These are phyloP conservation scores for Claviceps sp. DNA, from an alignment of 2,329 filamentous ascomycete genomes.

Conservation along the genomic window DNA sequence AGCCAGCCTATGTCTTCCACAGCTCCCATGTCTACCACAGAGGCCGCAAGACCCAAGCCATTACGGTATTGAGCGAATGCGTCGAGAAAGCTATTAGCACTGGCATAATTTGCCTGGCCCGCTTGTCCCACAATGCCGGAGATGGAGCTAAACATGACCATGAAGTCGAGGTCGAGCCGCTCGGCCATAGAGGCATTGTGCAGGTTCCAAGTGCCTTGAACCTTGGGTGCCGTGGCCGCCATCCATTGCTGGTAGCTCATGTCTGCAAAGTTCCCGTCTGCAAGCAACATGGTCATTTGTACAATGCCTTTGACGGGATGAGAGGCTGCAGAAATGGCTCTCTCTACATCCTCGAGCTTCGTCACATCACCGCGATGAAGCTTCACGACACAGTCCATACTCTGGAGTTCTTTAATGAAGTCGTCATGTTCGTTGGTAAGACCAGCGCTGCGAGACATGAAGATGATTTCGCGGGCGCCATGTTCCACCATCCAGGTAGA, in stretches of 20 bases:
- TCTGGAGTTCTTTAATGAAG: slow-evolving; percentile 10
- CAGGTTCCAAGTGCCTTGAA: slow-evolving; percentile 22
- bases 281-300: slow-evolving; percentile 22
- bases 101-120: slow-evolving; percentile 28
- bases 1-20: neutral
- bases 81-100: slow-evolving; percentile 26
- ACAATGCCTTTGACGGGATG: slow-evolving; percentile 21
- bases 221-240: slow-evolving; percentile 16
- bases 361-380: slow-evolving; percentile 10
- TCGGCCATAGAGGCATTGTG: slow-evolving; percentile 11
- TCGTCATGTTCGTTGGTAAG: neutral
- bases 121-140: slow-evolving; percentile 20
- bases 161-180: slow-evolving; percentile 20
- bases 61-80: slow-evolving; percentile 19
- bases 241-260: slow-evolving; percentile 23
- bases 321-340: neutral
- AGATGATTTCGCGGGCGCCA: slow-evolving; percentile 16
- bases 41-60: neutral
- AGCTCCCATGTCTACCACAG: neutral
- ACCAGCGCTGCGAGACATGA: slow-evolving; percentile 8
- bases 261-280: slow-evolving; percentile 11
- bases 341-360: slow-evolving; percentile 4
- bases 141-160: slow-evolving; percentile 22
- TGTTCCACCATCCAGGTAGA: slow-evolving; percentile 8
- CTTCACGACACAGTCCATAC: slow-evolving; percentile 7